Evolutionary conservation across 345 rosid species (phyloP).

Genomic region (Brassica cretica): DNA sequence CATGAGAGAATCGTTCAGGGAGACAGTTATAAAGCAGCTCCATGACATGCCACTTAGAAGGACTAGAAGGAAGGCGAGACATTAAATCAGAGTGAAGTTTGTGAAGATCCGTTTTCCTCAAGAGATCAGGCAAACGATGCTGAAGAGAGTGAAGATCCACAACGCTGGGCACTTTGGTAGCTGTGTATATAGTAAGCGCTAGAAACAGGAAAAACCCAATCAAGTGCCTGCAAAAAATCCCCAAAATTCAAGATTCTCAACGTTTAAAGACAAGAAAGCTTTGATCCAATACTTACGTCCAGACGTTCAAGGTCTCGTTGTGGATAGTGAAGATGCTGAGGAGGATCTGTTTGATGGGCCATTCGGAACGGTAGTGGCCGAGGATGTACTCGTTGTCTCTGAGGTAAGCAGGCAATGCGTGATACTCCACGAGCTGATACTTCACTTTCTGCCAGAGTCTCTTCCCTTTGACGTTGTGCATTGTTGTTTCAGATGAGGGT

Average conservation of each 20-base stretch:
- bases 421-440: constrained; percentile 89
- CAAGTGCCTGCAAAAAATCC: constrained; percentile 68
- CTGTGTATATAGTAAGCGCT: constrained; percentile 83
- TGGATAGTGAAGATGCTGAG: constrained; percentile 85
- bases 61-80: constrained; percentile 75
- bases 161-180: constrained; percentile 70
- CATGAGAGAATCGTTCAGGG: constrained; percentile 74
- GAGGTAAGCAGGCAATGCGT: constrained; percentile 74
- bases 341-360: constrained; percentile 88
- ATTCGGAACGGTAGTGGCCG: constrained; percentile 83
- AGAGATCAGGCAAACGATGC: constrained; percentile 58
- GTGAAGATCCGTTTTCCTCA: constrained; percentile 75
- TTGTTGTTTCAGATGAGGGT: constrained; percentile 40
- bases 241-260: neutral
- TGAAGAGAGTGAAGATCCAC: constrained; percentile 80
- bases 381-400: constrained; percentile 87
- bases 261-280: neutral
- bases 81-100: constrained; percentile 58
- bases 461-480: constrained; percentile 64
- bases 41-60: constrained; percentile 77
- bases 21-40: constrained; percentile 87
- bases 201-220: constrained; percentile 97
- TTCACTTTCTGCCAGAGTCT: constrained; percentile 83
- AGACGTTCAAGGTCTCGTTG: constrained; percentile 90
- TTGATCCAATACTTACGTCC: constrained; percentile 66